phyloP scores from a whole-genome alignment of 2,329 filamentous ascomycete genomes.

The Phialophora chinensis region DNA sequence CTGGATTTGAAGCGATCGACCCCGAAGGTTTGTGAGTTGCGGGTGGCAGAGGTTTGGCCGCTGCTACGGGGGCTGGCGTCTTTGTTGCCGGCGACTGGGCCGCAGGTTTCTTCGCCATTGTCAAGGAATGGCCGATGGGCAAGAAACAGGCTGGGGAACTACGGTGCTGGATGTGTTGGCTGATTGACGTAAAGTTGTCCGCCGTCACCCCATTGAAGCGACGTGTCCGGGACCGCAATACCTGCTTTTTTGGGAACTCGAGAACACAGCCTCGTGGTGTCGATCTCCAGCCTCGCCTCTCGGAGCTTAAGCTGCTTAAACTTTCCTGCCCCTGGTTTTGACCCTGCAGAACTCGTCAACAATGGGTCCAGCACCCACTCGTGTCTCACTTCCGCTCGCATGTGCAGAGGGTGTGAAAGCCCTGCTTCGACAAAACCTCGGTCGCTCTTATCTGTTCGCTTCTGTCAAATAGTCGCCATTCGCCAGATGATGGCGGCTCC shows the following conservation, averaged over 20 bases:
- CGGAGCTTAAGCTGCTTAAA: conserved; percentile 4
- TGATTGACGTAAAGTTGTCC: not conserved
- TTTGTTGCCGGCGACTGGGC: conserved; percentile 40
- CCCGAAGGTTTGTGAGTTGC: conserved; percentile 22
- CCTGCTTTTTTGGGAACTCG: conserved; percentile 2
- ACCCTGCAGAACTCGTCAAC: not conserved
- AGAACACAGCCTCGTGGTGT: not conserved
- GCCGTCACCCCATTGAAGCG: conserved; percentile 3
- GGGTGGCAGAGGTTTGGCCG: conserved; percentile 41
- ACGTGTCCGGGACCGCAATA: conserved; percentile 13
- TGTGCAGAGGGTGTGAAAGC: not conserved
- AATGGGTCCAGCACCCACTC: not conserved
- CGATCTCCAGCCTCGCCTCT: conserved; percentile 6
- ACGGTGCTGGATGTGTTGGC: not conserved
- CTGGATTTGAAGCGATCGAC: conserved; percentile 41
- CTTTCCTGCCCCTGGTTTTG: conserved; percentile 4
- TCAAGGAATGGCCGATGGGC: not conserved
- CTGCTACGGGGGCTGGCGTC: conserved; percentile 37
- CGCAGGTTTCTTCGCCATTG: conserved; percentile 33
- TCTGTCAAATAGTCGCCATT: conserved; percentile 11
- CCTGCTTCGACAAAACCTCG: not conserved
- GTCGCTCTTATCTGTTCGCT: conserved; percentile 9
- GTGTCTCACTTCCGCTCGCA: not conserved
- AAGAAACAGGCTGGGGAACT: not conserved
- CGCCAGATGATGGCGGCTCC: conserved; percentile 11